Conservation (phyloP, 805 yeast species). For the Candida glaebosa region DNA sequence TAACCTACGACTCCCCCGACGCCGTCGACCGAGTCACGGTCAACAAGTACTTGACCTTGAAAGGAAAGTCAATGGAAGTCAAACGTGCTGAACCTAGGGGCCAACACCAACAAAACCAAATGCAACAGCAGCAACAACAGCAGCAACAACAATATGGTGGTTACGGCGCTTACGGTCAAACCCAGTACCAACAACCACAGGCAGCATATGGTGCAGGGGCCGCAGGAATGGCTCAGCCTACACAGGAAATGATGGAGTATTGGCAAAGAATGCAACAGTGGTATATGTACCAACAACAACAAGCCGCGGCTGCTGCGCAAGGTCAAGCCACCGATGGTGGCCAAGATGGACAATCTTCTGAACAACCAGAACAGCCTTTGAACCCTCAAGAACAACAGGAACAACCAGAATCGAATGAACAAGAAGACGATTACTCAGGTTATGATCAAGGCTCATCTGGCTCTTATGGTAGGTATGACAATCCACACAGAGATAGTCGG, state of each 20-base stretch:
- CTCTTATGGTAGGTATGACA: constrained; percentile 9
- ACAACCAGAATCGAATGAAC: constrained; percentile 15
- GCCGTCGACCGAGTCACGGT: constrained; percentile 89
- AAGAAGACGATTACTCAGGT: constrained; percentile 13
- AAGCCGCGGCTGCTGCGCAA: constrained; percentile 24
- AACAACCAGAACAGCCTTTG: constrained; percentile 37
- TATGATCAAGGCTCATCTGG: constrained; percentile 14
- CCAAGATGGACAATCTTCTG: constrained; percentile 18
- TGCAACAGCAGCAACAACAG: constrained; percentile 30
- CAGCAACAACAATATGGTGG: constrained; percentile 22
- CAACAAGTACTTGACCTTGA: constrained; percentile 75
- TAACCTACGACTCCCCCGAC: constrained; percentile 90
- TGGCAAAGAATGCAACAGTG: constrained; percentile 64
- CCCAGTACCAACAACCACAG: constrained; percentile 19
- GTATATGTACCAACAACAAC: constrained; percentile 59
- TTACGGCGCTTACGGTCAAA: constrained; percentile 21
- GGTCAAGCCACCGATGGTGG: constrained; percentile 16
- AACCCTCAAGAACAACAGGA: constrained; percentile 40
- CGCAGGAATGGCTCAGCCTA: constrained; percentile 23
- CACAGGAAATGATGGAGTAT: constrained; percentile 60
- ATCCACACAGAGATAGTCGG: constrained; percentile 21
- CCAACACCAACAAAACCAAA: constrained; percentile 48
- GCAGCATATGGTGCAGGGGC: constrained; percentile 19
- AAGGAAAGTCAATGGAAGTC: constrained; percentile 82
- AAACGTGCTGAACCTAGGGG: constrained; percentile 83